phyloP scores from a whole-genome alignment of 306 rosid species.

The Pyrus betulifolia region DNA sequence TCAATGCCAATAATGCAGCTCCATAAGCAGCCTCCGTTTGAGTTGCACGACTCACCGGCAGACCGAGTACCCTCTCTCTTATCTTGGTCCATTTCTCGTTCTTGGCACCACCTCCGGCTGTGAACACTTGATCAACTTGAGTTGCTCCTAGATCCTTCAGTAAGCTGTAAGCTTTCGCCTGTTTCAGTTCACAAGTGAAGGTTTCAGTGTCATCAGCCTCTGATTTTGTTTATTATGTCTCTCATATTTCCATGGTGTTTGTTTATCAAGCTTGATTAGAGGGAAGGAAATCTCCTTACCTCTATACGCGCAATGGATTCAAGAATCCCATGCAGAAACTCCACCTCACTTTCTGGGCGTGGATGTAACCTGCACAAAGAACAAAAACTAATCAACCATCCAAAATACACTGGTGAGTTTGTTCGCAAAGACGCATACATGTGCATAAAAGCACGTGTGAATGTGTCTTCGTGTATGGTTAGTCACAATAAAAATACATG shows the following conservation, averaged over 20 bases:
- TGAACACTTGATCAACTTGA: conserved; percentile 61
- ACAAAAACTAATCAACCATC: conserved; percentile 1
- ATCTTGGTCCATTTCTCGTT: conserved; percentile 76
- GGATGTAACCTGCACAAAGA: conserved; percentile 59
- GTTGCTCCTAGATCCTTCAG: conserved; percentile 76
- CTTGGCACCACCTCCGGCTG: conserved; percentile 80
- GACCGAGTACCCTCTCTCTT: conserved; percentile 73
- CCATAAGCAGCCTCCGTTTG: conserved; percentile 90
- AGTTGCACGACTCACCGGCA: conserved; percentile 58
- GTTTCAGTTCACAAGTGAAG: conserved; percentile 5
- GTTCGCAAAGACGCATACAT: not conserved
- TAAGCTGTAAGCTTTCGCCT: conserved; percentile 70
- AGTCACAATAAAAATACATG: not conserved
- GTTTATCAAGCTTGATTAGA: not conserved
- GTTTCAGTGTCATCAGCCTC: conserved; percentile 7
- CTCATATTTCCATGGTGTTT: not conserved
- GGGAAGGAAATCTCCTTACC: conserved; percentile 33
- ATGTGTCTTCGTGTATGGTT: not conserved
- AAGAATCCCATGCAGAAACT: conserved; percentile 74
- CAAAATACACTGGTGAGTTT: not conserved
- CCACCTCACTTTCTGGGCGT: conserved; percentile 67
- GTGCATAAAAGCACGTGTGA: not conserved
- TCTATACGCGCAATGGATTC: conserved; percentile 94
- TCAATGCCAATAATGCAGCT: conserved; percentile 79
- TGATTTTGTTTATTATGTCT: not conserved